A percentile compares a stretch with the other conserved stretches of the same genome.
Conservation (phyloP, 1,284 basidiomycete genomes). For the Coniophora puteana region DNA sequence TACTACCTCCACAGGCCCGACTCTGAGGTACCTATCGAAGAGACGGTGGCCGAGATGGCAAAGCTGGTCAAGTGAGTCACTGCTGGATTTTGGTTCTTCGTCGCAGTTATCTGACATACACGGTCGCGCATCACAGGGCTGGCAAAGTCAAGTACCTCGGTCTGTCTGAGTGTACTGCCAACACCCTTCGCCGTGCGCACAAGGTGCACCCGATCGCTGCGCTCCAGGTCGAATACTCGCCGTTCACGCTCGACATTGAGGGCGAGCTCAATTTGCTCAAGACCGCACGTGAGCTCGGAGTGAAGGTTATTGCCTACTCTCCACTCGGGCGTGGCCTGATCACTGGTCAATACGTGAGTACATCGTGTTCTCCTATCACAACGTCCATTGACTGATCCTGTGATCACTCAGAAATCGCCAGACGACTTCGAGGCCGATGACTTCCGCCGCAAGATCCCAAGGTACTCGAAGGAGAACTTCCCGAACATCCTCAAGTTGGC, state of each 20-base stretch:
- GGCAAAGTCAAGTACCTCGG: conserved; percentile 42
- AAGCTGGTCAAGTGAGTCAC: conserved; percentile 29
- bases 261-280: conserved; percentile 21
- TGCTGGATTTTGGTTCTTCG: neutral
- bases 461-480: conserved; percentile 35
- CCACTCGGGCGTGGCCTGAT: conserved; percentile 42
- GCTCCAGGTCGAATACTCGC: conserved; percentile 44
- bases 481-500: conserved; percentile 38
- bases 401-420: conserved; percentile 24
- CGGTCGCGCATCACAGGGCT: conserved; percentile 17
- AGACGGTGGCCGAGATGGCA: conserved; percentile 29
- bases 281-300: conserved; percentile 25
- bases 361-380: neutral
- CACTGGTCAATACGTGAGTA: conserved; percentile 34
- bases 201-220: conserved; percentile 35
- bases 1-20: conserved; percentile 31
- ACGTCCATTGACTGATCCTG: neutral
- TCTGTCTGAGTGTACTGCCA: conserved; percentile 41
- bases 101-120: neutral
- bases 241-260: conserved; percentile 35
- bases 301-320: conserved; percentile 38
- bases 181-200: conserved; percentile 42
- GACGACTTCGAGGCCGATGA: conserved; percentile 40
- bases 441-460: conserved; percentile 21
- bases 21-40: conserved; percentile 15